Evolutionary conservation across 2,329 filamentous ascomycete species (phyloP), one percentile per base, ranked within the genome.

Genomic region (Sporothrix pseudoabietina): DNA sequence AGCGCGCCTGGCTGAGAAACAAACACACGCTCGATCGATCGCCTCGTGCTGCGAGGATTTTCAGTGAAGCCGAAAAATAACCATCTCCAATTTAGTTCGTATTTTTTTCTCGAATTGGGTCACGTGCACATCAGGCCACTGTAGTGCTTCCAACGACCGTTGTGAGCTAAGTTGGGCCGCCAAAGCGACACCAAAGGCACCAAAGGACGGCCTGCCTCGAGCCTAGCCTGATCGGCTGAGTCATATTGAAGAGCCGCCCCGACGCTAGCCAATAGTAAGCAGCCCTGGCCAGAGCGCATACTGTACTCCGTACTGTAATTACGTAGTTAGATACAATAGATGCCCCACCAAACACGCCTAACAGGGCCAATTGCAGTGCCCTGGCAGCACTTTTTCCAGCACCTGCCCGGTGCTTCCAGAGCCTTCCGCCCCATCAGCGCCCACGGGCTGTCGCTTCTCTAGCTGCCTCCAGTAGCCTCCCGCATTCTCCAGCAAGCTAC

Each of bases 391-490:
- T 22, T 47, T 55, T 49, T 55, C 66, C 39, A 54, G 63, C 47
- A 47, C 22, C 26, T 54, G 32, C 74, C 22, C 59, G 72, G 44
- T 3, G 73, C 52, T 77, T 77, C 76, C 71, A 75, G 73, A 75
- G 52, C 41, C 72, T 76, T 76, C 76, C 61, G 61, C 61, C 22
- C 55, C 55, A 59, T 35, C 55, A 55, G 69, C n/a, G 49, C 12
- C 30, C 5, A 35, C 72, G 44, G 47, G 61, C 39, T 26, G 39
- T 16, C 54, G 32, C 41, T 14, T 2, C 71, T 41, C 71, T 47
- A 68, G 71, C 72, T 52, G 32, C 26, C 55, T 44, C 47, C 49
- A 49, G 22, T 32, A 69, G 12, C 19, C 19, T 63, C 44, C 41
- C 52, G 73, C 71, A 63, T 14, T 32, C 59, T 35, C 59, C 59